Evolutionary conservation across 768 basidiomycete species (phyloP).

Genomic region (Russula virescens): DNA sequence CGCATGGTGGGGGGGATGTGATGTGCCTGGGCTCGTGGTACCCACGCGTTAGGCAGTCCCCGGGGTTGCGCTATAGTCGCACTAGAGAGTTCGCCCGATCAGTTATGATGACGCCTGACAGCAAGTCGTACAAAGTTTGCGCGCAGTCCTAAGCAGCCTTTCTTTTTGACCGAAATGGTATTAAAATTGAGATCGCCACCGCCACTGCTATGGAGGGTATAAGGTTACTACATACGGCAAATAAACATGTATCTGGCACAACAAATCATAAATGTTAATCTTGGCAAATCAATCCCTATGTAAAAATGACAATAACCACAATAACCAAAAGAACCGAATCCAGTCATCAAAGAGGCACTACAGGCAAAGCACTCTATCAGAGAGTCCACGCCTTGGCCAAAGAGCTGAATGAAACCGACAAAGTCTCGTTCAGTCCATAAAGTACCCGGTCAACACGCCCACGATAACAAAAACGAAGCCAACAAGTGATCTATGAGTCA

Average conservation of each 20-base stretch:
- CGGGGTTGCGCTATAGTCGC: neutral
- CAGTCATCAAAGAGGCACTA: neutral
- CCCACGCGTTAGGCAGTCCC: neutral
- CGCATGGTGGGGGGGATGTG: too few species aligned
- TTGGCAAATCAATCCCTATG: neutral
- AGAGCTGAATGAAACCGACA: constrained; percentile 1
- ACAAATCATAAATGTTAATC: too few species aligned
- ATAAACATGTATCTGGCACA: too few species aligned
- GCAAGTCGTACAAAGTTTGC: too few species aligned
- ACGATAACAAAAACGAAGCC: neutral
- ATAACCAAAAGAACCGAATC: neutral
- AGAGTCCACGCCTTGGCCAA: neutral
- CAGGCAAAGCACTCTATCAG: neutral
- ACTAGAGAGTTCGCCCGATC: too few species aligned
- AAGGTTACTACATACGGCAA: neutral
- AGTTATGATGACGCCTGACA: neutral
- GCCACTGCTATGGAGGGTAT: neutral
- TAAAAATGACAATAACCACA: neutral
- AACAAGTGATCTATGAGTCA: neutral
- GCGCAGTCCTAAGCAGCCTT: too few species aligned
- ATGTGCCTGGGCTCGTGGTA: neutral
- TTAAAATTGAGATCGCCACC: neutral
- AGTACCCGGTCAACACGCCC: too few species aligned
- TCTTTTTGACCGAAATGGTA: too few species aligned
- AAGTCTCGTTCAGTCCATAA: neutral